Evolutionary conservation across 495 filamentous ascomycete species (phyloP).

Genomic region (Xylaria acuta): DNA sequence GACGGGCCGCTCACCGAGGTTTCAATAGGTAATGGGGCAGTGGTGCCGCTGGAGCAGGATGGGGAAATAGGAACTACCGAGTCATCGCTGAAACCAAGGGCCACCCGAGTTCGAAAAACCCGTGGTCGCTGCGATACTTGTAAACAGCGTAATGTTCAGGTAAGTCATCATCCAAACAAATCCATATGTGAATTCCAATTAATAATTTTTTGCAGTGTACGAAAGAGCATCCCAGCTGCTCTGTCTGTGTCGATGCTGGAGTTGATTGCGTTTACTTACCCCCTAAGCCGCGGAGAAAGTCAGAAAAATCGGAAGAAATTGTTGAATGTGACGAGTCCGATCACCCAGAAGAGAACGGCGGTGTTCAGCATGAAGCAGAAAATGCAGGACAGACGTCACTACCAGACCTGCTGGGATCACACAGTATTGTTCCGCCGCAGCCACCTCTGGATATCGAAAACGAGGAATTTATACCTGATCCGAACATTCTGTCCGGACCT

Average conservation of each 20-base stretch:
- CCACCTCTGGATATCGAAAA: slow-evolving; percentile 33
- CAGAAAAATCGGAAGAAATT: slow-evolving; percentile 27
- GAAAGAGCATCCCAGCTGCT: slow-evolving; percentile 48
- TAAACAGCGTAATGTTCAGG: slow-evolving; percentile 38
- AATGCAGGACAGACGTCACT: not conserved
- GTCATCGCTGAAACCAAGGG: slow-evolving; percentile 31
- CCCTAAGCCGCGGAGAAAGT: slow-evolving; percentile 38
- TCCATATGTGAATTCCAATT: not conserved
- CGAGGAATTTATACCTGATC: slow-evolving; percentile 41
- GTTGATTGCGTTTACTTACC: slow-evolving; percentile 45
- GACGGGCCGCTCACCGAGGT: slow-evolving; percentile 25
- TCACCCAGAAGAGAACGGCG: slow-evolving; percentile 20
- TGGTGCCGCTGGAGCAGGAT: slow-evolving; percentile 27
- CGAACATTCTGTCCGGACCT: slow-evolving; percentile 35
- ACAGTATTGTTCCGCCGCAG: not conserved
- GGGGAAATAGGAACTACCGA: slow-evolving; percentile 36
- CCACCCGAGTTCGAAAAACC: slow-evolving; percentile 31
- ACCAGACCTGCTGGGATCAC: slow-evolving; percentile 11
- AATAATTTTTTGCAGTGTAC: slow-evolving; percentile 44
- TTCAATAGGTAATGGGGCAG: slow-evolving; percentile 28
- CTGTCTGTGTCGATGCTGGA: slow-evolving; percentile 39
- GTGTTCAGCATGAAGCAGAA: not conserved
- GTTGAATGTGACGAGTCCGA: slow-evolving; percentile 29
- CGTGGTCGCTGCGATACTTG: slow-evolving; percentile 50
- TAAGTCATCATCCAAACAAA: slow-evolving; percentile 24